Percentiles rank a stretch among this genome's conserved stretches.
Evolutionary conservation across 768 basidiomycete species (phyloP).

Genomic region (Collybia nuda): DNA sequence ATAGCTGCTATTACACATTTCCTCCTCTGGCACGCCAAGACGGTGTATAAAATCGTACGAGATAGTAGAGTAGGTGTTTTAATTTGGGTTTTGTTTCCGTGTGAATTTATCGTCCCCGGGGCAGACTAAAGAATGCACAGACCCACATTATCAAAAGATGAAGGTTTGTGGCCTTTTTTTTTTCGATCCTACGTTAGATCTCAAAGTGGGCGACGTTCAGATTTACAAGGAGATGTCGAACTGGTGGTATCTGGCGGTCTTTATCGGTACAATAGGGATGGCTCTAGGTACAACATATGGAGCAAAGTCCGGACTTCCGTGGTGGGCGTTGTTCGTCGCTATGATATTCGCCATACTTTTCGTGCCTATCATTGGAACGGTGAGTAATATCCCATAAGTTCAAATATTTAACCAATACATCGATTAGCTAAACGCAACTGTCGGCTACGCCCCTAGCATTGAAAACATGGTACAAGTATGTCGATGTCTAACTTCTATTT

Average conservation of each 20-base stretch:
- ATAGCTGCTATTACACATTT: constrained; percentile 45
- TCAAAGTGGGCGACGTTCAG: constrained; percentile 6
- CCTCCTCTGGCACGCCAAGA: constrained; percentile 45
- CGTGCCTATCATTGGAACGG: constrained; percentile 48
- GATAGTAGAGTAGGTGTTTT: constrained; percentile 16
- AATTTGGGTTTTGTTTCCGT: background rate
- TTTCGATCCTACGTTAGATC: background rate
- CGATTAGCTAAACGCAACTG: constrained; percentile 38
- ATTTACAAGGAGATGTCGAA: constrained; percentile 34
- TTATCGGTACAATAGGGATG: constrained; percentile 27
- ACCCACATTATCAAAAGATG: constrained; percentile 37
- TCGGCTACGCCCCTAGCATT: constrained; percentile 32
- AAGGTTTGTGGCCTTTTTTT: constrained; percentile 16
- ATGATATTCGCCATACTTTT: constrained; percentile 45
- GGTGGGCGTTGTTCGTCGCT: constrained; percentile 38
- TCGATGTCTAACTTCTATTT: background rate
- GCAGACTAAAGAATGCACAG: constrained; percentile 32
- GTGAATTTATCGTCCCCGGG: too few relatives aligned
- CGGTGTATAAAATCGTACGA: constrained; percentile 34
- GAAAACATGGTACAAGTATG: constrained; percentile 33
- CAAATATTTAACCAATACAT: background rate
- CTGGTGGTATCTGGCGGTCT: constrained; percentile 33
- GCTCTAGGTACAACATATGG: constrained; percentile 24
- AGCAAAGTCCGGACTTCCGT: constrained; percentile 33
- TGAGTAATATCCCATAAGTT: constrained; percentile 9